A percentile compares a stretch with the other conserved stretches of the same genome.
phyloP scores from a whole-genome alignment of 345 rosid genomes.

The Mercurialis annua region DNA sequence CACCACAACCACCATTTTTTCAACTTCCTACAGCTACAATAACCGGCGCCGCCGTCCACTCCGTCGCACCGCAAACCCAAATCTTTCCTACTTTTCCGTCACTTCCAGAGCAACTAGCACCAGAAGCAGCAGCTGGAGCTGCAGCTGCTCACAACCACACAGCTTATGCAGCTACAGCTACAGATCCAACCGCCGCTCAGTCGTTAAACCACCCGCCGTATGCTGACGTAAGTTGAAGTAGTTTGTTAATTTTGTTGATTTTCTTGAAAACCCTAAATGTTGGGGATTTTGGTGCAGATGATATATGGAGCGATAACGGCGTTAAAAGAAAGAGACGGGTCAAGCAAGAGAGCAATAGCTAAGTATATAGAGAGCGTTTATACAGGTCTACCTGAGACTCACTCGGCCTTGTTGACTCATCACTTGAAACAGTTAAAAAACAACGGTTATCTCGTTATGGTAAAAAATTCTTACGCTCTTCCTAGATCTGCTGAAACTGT shows the following conservation, averaged over 20 bases:
- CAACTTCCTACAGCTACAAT: not conserved
- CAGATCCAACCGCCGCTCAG: constrained; percentile 4
- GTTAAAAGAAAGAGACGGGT: constrained; percentile 66
- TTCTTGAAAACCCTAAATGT: not conserved
- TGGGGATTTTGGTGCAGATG: constrained; percentile 41
- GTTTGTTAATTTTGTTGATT: not conserved
- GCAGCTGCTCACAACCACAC: constrained; percentile 11
- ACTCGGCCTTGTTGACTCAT: constrained; percentile 52
- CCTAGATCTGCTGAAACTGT: constrained; percentile 38
- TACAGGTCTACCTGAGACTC: constrained; percentile 47
- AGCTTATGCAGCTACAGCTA: constrained; percentile 14
- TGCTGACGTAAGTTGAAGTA: constrained; percentile 22
- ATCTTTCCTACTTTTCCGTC: not conserved
- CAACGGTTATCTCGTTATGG: constrained; percentile 49
- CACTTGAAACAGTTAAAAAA: constrained; percentile 56
- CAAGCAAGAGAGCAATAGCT: constrained; percentile 74
- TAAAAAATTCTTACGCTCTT: constrained; percentile 62
- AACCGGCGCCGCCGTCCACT: not conserved
- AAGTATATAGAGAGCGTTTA: constrained; percentile 50
- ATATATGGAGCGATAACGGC: constrained; percentile 63
- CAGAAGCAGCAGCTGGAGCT: not conserved
- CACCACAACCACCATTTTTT: not conserved
- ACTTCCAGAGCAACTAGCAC: not conserved
- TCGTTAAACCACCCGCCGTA: constrained; percentile 18
- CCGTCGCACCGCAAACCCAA: not conserved